Conservation (phyloP, 1,284 basidiomycete species). For the Trametes hirsuta region DNA sequence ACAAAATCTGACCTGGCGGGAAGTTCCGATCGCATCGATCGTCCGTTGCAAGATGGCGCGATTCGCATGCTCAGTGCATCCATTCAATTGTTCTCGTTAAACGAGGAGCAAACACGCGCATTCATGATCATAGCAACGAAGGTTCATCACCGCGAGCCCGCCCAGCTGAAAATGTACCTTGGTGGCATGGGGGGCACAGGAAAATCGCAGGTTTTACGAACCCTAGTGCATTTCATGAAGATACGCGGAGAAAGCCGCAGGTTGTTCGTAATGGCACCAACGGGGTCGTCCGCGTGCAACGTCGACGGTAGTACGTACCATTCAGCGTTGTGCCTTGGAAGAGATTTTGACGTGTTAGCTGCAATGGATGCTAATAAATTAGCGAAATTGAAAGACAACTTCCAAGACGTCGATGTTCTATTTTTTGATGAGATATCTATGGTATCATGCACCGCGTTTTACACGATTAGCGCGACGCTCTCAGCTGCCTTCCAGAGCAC, state of each 20-base stretch:
- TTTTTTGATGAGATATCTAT: conserved; percentile 9
- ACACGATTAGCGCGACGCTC: background rate
- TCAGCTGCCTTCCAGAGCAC: background rate
- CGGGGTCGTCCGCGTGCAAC: conserved; percentile 26
- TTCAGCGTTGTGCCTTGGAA: background rate
- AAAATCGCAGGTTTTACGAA: conserved; percentile 46
- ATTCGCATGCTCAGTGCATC: background rate
- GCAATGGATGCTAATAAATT: background rate
- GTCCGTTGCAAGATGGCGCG: background rate
- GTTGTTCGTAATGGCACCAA: conserved; percentile 40
- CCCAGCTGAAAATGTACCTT: conserved; percentile 11
- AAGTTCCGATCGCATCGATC: too few species aligned
- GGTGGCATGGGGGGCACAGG: conserved; percentile 45
- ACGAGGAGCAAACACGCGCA: background rate
- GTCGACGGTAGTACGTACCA: background rate
- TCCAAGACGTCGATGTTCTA: background rate
- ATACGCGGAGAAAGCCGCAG: conserved; percentile 25
- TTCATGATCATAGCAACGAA: background rate
- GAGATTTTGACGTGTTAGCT: background rate
- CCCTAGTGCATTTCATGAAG: conserved; percentile 36
- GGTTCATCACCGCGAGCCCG: background rate
- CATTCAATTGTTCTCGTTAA: background rate
- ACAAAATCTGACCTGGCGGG: too few species aligned
- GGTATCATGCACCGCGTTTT: background rate
- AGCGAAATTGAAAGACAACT: background rate